Conservation (phyloP, 495 filamentous ascomycete genomes). For the Podospora didyma region DNA sequence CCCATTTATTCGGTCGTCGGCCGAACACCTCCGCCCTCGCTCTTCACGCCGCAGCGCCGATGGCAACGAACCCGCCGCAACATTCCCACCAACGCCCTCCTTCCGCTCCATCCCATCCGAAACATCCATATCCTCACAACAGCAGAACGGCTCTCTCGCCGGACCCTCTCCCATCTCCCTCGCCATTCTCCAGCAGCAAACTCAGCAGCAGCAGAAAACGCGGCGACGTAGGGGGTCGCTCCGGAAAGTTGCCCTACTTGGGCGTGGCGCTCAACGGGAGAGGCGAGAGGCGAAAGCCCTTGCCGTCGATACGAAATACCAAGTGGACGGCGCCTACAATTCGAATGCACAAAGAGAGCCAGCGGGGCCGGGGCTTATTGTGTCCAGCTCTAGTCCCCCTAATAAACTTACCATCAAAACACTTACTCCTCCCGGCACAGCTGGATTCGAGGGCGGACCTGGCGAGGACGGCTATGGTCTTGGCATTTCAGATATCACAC, state of each 20-base stretch:
- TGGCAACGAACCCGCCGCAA: constrained; percentile 19
- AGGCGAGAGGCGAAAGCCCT: constrained; percentile 45
- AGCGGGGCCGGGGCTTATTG: constrained; percentile 10
- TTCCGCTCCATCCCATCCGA: constrained; percentile 25
- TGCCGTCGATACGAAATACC: constrained; percentile 39
- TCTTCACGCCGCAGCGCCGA: constrained; percentile 36
- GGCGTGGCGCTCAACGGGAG: constrained; percentile 60
- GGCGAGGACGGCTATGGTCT: constrained; percentile 32
- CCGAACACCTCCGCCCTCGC: constrained; percentile 36
- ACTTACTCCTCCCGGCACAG: background rate
- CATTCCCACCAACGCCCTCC: constrained; percentile 22
- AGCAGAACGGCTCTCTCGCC: constrained; percentile 25
- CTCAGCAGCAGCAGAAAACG: constrained; percentile 61
- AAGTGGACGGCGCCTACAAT: constrained; percentile 1
- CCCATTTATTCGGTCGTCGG: constrained; percentile 57
- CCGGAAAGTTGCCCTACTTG: constrained; percentile 74
- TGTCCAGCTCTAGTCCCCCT: constrained; percentile 1
- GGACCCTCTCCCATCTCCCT: constrained; percentile 35
- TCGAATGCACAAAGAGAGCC: constrained; percentile 6
- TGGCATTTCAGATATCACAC: constrained; percentile 45
- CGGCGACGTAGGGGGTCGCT: constrained; percentile 74
- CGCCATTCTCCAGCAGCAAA: constrained; percentile 50
- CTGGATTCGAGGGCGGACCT: background rate
- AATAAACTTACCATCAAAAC: background rate
- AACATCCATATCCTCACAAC: background rate